A percentile compares a stretch with the other conserved stretches of the same genome.
phyloP scores from a whole-genome alignment of 2,329 filamentous ascomycete genomes.

The Alternaria novae-zelandiae region DNA sequence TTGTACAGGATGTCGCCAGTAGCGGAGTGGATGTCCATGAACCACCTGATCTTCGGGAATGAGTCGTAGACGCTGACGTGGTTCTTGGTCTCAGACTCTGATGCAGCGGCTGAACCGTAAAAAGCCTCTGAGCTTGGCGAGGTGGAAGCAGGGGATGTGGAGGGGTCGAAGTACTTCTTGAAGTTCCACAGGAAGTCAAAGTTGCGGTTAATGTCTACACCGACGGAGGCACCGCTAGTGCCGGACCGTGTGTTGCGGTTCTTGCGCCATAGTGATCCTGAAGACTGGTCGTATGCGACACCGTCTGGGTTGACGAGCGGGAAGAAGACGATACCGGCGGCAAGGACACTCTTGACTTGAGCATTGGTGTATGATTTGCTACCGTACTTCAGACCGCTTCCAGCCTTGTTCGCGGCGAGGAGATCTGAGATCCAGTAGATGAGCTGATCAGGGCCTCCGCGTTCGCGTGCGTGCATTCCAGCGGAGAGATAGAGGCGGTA shows the following conservation, averaged over 20 bases:
- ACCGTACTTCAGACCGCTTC: constrained; percentile 60
- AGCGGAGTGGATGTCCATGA: constrained; percentile 65
- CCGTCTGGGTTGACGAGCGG: constrained; percentile 47
- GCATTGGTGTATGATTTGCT: constrained; percentile 58
- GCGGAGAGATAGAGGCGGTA: constrained; percentile 60
- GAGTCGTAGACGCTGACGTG: constrained; percentile 61
- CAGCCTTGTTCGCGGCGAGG: constrained; percentile 59
- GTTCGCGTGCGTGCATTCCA: constrained; percentile 64
- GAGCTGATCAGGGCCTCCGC: constrained; percentile 63
- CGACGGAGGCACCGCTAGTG: constrained; percentile 30
- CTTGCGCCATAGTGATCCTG: constrained; percentile 45
- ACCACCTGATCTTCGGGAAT: constrained; percentile 61
- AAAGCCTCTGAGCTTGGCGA: constrained; percentile 57
- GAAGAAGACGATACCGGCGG: constrained; percentile 61
- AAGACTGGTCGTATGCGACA: constrained; percentile 44
- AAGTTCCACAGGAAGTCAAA: constrained; percentile 65
- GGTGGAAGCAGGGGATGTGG: constrained; percentile 50
- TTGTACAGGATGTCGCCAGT: constrained; percentile 61
- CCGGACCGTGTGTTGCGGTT: constrained; percentile 52
- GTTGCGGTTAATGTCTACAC: constrained; percentile 48
- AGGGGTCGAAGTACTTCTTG: constrained; percentile 53
- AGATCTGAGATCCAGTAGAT: constrained; percentile 66
- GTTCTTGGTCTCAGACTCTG: constrained; percentile 64
- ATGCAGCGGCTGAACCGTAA: constrained; percentile 59
- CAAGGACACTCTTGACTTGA: constrained; percentile 60